phyloP scores from a whole-genome alignment of 768 basidiomycete genomes.

The Russula virescens region DNA sequence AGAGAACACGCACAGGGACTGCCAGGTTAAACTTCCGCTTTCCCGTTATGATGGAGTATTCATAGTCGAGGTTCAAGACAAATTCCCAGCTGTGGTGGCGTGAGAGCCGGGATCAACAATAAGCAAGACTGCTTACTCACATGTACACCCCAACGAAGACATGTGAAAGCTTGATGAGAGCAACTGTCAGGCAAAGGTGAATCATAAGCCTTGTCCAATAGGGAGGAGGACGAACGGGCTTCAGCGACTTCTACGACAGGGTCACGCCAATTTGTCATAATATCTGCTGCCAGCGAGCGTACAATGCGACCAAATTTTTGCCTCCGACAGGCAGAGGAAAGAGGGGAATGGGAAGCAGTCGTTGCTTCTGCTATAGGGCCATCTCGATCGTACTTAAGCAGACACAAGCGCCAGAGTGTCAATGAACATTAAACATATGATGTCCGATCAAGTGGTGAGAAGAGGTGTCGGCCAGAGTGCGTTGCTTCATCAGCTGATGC shows the following conservation, averaged over 20 bases:
- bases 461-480: too few species aligned
- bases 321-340: too few species aligned
- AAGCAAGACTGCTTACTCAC: background rate
- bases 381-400: too few species aligned
- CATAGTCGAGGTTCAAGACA: background rate
- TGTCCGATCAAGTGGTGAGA: too few species aligned
- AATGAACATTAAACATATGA: too few species aligned
- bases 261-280: background rate
- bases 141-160: conserved; percentile 1
- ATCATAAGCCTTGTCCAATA: background rate
- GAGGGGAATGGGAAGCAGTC: too few species aligned
- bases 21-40: conserved; percentile 4
- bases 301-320: too few species aligned
- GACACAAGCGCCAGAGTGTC: too few species aligned
- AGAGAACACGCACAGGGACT: background rate
- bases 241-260: background rate
- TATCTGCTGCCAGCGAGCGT: too few species aligned
- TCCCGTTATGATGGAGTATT: background rate
- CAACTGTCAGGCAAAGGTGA: background rate
- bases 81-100: conserved; percentile 12
- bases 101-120: background rate
- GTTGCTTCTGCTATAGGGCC: too few species aligned
- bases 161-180: background rate
- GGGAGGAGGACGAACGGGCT: background rate
- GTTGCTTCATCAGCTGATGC: too few species aligned